Evolutionary conservation across 2,329 filamentous ascomycete genomes (phyloP).

Genomic region (Pseudogymnoascus sp.): DNA sequence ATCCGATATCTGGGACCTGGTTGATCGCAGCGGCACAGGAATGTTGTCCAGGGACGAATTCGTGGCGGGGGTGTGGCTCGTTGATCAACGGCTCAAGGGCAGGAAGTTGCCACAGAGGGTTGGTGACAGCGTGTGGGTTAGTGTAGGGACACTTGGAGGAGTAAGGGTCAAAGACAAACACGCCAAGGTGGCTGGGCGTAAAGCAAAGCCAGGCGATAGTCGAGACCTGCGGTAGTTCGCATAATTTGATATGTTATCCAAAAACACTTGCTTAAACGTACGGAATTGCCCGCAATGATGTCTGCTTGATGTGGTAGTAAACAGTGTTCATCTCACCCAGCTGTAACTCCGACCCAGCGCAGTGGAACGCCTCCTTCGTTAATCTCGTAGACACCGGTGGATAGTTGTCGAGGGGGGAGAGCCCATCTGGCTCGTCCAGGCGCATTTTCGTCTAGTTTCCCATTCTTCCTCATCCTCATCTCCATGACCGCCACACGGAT

Average conservation of each 20-base stretch:
- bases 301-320: not conserved
- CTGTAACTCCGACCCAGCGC: constrained; percentile 43
- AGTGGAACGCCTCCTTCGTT: constrained; percentile 50
- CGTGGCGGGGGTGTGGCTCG: constrained; percentile 74
- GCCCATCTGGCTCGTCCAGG: constrained; percentile 62
- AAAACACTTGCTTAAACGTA: not conserved
- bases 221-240: not conserved
- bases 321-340: constrained; percentile 15
- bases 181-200: not conserved
- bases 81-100: constrained; percentile 73
- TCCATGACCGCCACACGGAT: constrained; percentile 65
- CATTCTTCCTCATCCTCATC: constrained; percentile 60
- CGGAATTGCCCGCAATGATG: not conserved
- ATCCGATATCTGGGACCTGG: constrained; percentile 69
- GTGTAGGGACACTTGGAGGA: constrained; percentile 42
- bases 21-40: constrained; percentile 49
- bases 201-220: not conserved
- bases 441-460: constrained; percentile 57
- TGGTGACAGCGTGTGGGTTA: constrained; percentile 67
- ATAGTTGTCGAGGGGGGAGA: constrained; percentile 54
- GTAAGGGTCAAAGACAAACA: constrained; percentile 21
- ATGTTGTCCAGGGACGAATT: constrained; percentile 62
- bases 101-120: constrained; percentile 67
- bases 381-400: constrained; percentile 46
- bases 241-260: not conserved